phyloP scores from a whole-genome alignment of 2,329 filamentous ascomycete genomes.

The Thermothelomyces thermophilus region DNA sequence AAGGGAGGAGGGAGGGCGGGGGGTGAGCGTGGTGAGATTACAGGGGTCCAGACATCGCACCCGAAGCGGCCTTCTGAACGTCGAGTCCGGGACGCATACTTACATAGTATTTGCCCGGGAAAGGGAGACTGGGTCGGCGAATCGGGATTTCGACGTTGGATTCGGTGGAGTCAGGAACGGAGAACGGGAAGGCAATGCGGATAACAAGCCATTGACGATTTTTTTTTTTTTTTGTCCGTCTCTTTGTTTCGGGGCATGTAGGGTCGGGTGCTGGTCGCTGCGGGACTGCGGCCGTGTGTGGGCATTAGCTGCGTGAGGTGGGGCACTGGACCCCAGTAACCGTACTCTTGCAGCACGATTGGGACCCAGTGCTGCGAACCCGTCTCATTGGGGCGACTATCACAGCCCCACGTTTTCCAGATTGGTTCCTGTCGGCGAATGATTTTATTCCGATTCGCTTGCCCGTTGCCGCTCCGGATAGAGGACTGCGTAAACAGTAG shows the following conservation, averaged over 20 bases:
- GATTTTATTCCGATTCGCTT: conserved; percentile 5
- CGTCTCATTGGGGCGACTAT: conserved; percentile 12
- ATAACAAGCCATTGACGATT: neutral
- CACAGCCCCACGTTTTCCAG: conserved; percentile 13
- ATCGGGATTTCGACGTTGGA: conserved; percentile 12
- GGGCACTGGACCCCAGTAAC: neutral
- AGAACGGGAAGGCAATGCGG: conserved; percentile 15
- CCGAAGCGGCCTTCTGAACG: conserved; percentile 12
- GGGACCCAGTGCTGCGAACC: conserved; percentile 1
- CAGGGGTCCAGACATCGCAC: conserved; percentile 12
- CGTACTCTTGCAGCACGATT: conserved; percentile 5
- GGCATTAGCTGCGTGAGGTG: no score
- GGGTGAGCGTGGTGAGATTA: conserved; percentile 1
- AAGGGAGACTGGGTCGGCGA: conserved; percentile 11
- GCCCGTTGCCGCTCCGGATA: neutral
- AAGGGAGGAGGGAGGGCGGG: no score
- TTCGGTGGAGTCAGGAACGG: conserved; percentile 8
- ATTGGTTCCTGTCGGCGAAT: conserved; percentile 15
- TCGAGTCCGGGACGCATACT: conserved; percentile 22
- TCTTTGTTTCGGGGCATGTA: neutral
- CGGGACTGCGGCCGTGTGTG: no score
- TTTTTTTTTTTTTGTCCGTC: neutral
- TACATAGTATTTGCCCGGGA: conserved; percentile 24
- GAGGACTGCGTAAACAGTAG: no score
- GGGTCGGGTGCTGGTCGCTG: no score